phyloP scores from a whole-genome alignment of 495 filamentous ascomycete species.

The Cercophora samala region DNA sequence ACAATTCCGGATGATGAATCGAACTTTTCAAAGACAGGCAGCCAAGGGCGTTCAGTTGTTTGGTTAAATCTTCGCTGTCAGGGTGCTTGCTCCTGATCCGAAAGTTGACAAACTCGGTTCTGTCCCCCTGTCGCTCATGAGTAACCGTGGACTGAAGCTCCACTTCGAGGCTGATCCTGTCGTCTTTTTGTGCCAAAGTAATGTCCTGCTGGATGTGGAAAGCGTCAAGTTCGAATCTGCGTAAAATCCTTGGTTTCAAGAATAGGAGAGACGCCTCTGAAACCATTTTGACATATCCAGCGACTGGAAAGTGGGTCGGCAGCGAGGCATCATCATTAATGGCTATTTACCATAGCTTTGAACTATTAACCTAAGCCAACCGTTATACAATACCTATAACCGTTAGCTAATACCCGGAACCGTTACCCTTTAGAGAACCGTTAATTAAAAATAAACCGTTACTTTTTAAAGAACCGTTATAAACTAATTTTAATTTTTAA shows the following conservation, averaged over 20 bases:
- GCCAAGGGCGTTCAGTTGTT: constrained; percentile 5
- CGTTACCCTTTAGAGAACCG: too few relatives aligned
- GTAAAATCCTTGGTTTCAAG: constrained; percentile 6
- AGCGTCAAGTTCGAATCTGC: constrained; percentile 16
- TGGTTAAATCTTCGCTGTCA: neutral
- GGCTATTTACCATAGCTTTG: too few relatives aligned
- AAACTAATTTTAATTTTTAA: too few relatives aligned
- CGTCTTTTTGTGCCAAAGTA: neutral
- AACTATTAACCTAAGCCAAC: too few relatives aligned
- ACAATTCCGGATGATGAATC: neutral
- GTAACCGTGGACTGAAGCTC: constrained; percentile 15
- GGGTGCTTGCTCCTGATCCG: constrained; percentile 4
- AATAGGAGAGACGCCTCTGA: constrained; percentile 12
- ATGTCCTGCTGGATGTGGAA: constrained; percentile 14
- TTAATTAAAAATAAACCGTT: too few relatives aligned
- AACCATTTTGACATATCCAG: constrained; percentile 15
- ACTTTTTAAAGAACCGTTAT: too few relatives aligned
- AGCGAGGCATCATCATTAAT: too few relatives aligned
- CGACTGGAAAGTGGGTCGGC: constrained; percentile 7
- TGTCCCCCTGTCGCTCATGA: constrained; percentile 15
- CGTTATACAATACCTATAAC: too few relatives aligned
- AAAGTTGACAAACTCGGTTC: constrained; percentile 18
- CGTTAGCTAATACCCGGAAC: too few relatives aligned
- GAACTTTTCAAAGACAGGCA: constrained; percentile 8
- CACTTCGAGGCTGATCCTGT: constrained; percentile 5